Base-by-base conservation (phyloP, 2,329 filamentous ascomycete species). In the Cercospora canescens region DNA sequence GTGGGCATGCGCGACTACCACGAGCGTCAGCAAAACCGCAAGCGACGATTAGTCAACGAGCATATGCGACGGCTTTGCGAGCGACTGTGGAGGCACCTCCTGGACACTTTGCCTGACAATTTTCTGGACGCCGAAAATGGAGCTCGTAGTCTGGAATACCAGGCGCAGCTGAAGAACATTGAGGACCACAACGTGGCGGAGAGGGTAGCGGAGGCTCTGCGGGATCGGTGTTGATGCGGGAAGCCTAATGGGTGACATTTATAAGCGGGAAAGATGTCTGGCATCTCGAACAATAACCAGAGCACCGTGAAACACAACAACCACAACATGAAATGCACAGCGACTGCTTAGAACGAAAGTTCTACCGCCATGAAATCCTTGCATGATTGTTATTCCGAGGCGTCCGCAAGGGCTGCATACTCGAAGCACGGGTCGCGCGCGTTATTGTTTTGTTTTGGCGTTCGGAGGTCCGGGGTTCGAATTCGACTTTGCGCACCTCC, bases 201-300 rank as follows among this genome's bases (percentile, higher is more conserved):
- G 18, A 34, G 52, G 18, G 30, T 9, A 7, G 11, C 12, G 9
- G 52, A 56, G 52, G 52, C 52, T 56, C 52, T 30, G 52, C 52
- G 52, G 52, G 52, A 56, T 56, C 52, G 52, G 52, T 34, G 30
- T 56, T 56, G 52, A 28, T 56, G 52, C 52, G 52, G 52, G 52
- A 56, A 56, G 52, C 28, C 35, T 56, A 52, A 26, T 52, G 45
- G 28, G n/a, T 34, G 18, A 56, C 52, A 18, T 35, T 34, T 35
- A 56, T 56, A 56, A 56, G n/a, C 28, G 14, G 6, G 18, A 56
- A 56, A 30, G 12, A 12, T 2, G 28, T 7, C 30, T 18, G 28
- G 5, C 2, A 2, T 21, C 9, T 24, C 52, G 35, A 28, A 34
- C 52, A 56, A 18, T 56, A 35, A 32, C 52, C 52, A 56, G 52